Evolutionary conservation across 2,329 filamentous ascomycete species (phyloP).

Genomic region (Xylaria sp.): DNA sequence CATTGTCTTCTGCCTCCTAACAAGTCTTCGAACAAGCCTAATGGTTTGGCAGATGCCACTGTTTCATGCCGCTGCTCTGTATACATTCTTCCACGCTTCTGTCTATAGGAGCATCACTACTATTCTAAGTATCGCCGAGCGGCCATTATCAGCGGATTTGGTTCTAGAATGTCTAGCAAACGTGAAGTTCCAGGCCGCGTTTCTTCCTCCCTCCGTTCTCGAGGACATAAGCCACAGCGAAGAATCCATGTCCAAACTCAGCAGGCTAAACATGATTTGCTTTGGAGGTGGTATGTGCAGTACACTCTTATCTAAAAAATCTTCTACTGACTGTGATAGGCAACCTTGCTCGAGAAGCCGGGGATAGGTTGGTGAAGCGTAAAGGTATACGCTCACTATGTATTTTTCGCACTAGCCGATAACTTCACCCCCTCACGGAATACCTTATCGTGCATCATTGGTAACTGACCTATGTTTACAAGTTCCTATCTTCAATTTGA

Average conservation of each 20-base stretch:
- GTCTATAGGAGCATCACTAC: constrained; percentile 50
- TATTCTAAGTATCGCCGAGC: constrained; percentile 48
- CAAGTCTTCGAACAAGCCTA: neutral
- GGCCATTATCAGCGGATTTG: constrained; percentile 52
- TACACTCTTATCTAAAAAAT: neutral
- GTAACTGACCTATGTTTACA: constrained; percentile 1
- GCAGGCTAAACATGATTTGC: constrained; percentile 14
- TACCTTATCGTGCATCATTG: neutral
- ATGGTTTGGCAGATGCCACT: constrained; percentile 27
- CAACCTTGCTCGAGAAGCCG: constrained; percentile 24
- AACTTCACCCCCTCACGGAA: neutral
- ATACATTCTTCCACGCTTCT: constrained; percentile 19
- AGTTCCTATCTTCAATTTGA: constrained; percentile 45
- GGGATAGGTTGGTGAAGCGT: constrained; percentile 24
- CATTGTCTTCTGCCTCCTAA: too few species aligned
- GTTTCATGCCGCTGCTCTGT: constrained; percentile 36
- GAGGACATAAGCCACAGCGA: constrained; percentile 40
- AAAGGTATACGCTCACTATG: constrained; percentile 13
- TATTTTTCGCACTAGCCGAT: constrained; percentile 20
- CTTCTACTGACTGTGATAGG: constrained; percentile 7
- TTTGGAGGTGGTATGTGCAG: constrained; percentile 31
- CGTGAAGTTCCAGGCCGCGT: constrained; percentile 43
- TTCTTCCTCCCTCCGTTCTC: constrained; percentile 47
- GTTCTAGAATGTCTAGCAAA: constrained; percentile 49
- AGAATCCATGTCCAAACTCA: constrained; percentile 42